Conservation (phyloP, 345 rosid species). For the Eucalyptus virginea region DNA sequence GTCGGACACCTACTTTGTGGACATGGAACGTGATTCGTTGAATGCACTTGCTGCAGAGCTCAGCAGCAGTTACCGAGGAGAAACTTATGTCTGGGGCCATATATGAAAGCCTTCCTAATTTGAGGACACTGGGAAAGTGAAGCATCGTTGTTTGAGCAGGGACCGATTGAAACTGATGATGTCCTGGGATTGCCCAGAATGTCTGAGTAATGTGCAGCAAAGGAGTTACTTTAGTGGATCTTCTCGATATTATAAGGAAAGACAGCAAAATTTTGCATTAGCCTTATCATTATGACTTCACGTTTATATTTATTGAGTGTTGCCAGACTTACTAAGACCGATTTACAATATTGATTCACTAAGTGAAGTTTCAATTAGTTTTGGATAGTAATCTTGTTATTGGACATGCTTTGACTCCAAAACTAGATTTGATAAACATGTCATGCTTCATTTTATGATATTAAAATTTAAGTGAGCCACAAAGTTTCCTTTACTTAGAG, state of each 20-base stretch:
- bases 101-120: not conserved
- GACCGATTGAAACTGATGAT: not conserved
- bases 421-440: not conserved
- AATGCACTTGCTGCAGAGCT: not conserved
- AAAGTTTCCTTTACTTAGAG: not conserved
- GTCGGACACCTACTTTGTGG: not conserved
- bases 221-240: not conserved
- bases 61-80: not conserved
- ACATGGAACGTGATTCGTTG: not conserved
- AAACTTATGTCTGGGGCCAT: not conserved
- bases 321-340: not conserved
- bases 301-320: not conserved
- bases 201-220: not conserved
- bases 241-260: not conserved
- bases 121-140: not conserved
- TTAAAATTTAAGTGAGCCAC: not conserved
- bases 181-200: not conserved
- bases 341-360: not conserved
- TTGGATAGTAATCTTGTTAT: not conserved
- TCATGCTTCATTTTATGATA: not conserved
- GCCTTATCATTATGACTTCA: not conserved
- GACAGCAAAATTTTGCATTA: not conserved
- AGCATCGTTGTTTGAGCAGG: not conserved
- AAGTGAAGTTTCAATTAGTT: not conserved
- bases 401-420: not conserved